These are phyloP conservation scores for Trichoderma virens DNA, from an alignment of 495 filamentous ascomycete genomes.

Conservation along the genomic window DNA sequence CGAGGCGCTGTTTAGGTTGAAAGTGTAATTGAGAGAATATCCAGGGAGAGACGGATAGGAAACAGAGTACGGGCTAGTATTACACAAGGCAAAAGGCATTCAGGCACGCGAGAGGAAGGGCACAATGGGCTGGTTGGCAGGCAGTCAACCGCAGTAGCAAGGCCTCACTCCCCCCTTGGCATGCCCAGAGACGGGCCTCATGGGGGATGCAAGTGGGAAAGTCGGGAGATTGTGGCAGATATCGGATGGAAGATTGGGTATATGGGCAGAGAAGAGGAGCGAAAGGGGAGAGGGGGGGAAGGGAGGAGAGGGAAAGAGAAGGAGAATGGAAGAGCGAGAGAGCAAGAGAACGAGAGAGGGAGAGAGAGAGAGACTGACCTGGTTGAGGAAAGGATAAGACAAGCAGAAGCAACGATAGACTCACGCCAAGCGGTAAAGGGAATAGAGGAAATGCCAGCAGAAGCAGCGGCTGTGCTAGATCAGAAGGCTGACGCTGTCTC, in stretches of 20 bases:
- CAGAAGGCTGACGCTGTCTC: conserved; percentile 12
- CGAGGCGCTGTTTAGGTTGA: neutral
- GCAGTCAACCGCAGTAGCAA: conserved; percentile 1
- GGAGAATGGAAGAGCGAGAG: conserved; percentile 12
- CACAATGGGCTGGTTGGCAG: neutral
- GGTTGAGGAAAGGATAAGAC: conserved; percentile 2
- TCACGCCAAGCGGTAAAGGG: conserved; percentile 12
- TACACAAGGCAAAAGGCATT: conserved; percentile 18
- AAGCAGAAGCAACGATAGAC: conserved; percentile 1
- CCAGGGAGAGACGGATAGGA: neutral
- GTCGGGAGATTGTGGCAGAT: conserved; percentile 18
- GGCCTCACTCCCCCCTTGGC: conserved; percentile 7
- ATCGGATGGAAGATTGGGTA: conserved; percentile 21
- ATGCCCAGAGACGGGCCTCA: conserved; percentile 8
- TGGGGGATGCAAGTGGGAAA: conserved; percentile 17
- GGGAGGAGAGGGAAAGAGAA: conserved; percentile 21
- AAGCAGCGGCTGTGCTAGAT: conserved; percentile 12
- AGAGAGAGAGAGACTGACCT: conserved; percentile 14
- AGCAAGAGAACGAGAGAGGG: conserved; percentile 21
- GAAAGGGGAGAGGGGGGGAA: conserved; percentile 19
- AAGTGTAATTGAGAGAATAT: conserved; percentile 2
- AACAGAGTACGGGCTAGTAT: conserved; percentile 15
- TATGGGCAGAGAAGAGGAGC: conserved; percentile 21
- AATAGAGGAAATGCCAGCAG: conserved; percentile 14
- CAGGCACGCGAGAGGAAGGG: neutral